Conservation (phyloP, 495 filamentous ascomycete genomes). For the Hyaloscypha bicolor region DNA sequence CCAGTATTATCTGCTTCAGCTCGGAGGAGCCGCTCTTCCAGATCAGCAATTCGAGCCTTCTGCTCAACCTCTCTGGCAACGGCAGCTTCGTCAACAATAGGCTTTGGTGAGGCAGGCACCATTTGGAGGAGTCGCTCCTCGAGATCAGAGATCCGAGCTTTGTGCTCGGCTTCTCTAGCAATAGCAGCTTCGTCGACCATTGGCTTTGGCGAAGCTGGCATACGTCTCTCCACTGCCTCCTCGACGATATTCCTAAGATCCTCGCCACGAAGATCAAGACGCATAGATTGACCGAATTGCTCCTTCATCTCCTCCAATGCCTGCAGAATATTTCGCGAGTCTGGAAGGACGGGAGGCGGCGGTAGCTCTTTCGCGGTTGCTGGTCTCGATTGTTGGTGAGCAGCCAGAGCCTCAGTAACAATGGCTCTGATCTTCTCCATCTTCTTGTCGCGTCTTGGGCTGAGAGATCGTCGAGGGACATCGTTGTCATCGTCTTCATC, state of each 20-base stretch:
- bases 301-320: slow-evolving; percentile 60
- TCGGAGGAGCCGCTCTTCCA: slow-evolving; percentile 45
- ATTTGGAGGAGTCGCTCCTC: slow-evolving; percentile 43
- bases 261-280: slow-evolving; percentile 50
- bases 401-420: slow-evolving; percentile 75
- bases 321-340: slow-evolving; percentile 56
- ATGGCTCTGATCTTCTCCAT: slow-evolving; percentile 80
- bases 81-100: slow-evolving; percentile 38
- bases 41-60: slow-evolving; percentile 35
- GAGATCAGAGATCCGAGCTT: slow-evolving; percentile 36
- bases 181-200: slow-evolving; percentile 39
- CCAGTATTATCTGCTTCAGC: slow-evolving; percentile 41
- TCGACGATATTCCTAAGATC: slow-evolving; percentile 61
- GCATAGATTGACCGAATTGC: slow-evolving; percentile 46
- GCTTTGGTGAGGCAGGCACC: slow-evolving; percentile 17
- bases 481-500: slow-evolving; percentile 83
- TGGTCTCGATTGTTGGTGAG: slow-evolving; percentile 47
- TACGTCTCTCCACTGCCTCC: slow-evolving; percentile 54
- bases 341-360: slow-evolving; percentile 33
- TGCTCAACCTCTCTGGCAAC: slow-evolving; percentile 31
- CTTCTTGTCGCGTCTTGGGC: slow-evolving; percentile 71
- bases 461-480: slow-evolving; percentile 61
- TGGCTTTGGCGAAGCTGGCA: slow-evolving; percentile 41
- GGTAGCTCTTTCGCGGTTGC: slow-evolving; percentile 25
- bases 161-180: slow-evolving; percentile 30